Evolutionary conservation across 2,329 filamentous ascomycete species (phyloP).

Genomic region (Hymenoscyphus scutula): DNA sequence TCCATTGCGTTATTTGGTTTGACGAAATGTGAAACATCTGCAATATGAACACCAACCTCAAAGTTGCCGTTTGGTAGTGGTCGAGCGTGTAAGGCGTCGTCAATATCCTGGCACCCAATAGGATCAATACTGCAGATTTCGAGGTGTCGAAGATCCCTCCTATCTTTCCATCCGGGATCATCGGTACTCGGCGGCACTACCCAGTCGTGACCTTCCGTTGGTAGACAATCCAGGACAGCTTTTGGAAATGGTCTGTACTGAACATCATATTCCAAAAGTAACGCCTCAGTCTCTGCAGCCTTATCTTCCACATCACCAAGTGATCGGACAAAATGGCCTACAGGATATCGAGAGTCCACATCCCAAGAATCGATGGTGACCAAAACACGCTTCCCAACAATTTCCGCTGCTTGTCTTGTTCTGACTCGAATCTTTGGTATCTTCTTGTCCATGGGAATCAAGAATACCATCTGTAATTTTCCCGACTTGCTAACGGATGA

Average conservation of each 20-base stretch:
- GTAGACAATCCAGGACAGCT: conserved; percentile 89
- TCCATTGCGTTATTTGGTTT: conserved; percentile 98
- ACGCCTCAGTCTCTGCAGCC: conserved; percentile 93
- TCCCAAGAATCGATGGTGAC: conserved; percentile 97
- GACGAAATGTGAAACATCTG: conserved; percentile 98
- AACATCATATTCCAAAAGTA: conserved; percentile 93
- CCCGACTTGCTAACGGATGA: conserved; percentile 73
- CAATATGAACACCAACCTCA: conserved; percentile 96
- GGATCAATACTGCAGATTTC: conserved; percentile 98
- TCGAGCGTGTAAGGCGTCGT: conserved; percentile 89
- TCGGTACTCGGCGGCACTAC: conserved; percentile 76
- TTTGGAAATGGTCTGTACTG: conserved; percentile 97
- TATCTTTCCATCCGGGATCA: conserved; percentile 82
- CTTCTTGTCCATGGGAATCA: conserved; percentile 97
- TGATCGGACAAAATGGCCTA: conserved; percentile 90
- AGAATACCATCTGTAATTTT: conserved; percentile 87
- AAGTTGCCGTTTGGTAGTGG: conserved; percentile 87
- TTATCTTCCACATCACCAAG: conserved; percentile 94
- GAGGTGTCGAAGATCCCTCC: conserved; percentile 79
- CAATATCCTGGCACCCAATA: conserved; percentile 93
- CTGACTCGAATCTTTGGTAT: conserved; percentile 94
- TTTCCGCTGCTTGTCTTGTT: conserved; percentile 83
- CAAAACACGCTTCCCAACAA: conserved; percentile 86
- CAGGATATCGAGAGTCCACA: conserved; percentile 84
- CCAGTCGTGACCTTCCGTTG: conserved; percentile 90